Evolutionary conservation across 2,329 filamentous ascomycete species (phyloP), one percentile per base, ranked within the genome.

Genomic region (Hypoxylon sp.): DNA sequence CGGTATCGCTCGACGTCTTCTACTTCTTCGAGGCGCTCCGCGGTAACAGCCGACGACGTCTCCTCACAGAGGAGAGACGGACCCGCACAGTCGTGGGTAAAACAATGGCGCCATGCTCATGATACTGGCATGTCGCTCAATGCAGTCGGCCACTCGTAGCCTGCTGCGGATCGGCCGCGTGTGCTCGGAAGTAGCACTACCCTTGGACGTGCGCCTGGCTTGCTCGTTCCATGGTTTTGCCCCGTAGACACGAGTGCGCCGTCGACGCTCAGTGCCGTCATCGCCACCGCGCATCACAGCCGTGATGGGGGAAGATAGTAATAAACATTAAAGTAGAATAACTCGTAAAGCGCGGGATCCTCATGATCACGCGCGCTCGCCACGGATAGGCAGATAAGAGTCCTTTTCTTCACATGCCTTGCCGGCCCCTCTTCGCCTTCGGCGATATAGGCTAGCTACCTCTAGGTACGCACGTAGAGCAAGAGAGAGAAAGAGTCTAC

Each of bases 1-100:
- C 52, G 54, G 56, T 54, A 57, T 62, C 46, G 55, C 54, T n/a
- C n/a, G n/a, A n/a, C n/a, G n/a, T n/a, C n/a, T 49, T 29, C 27
- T 40, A 55, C 38, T 40, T 42, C 42, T 50, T n/a, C 18, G 27
- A 21, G n/a, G 29, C 33, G 27, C 10, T 40, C 17, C 27, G 18
- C 27, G 29, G 23, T 43, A 54, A 60, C 42, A 57, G 38, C 46
- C 47, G 49, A 47, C 47, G 31, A 57, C 55, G 42, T 17, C 18
- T 38, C 17, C 41, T 56, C 45, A n/a, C n/a, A n/a, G 23, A 52
- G 48, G 46, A 35, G 33, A 50, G 23, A 42, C 33, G 45, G 31
- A n/a, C 17, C 40, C 41, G 45, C 35, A 46, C 42, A 35, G 53
- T 37, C 27, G 29, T 15, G 24, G 41, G 43, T 45, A 40, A 48